Evolutionary conservation across 2,329 filamentous ascomycete species (phyloP).

Genomic region (Colletotrichum sp.): DNA sequence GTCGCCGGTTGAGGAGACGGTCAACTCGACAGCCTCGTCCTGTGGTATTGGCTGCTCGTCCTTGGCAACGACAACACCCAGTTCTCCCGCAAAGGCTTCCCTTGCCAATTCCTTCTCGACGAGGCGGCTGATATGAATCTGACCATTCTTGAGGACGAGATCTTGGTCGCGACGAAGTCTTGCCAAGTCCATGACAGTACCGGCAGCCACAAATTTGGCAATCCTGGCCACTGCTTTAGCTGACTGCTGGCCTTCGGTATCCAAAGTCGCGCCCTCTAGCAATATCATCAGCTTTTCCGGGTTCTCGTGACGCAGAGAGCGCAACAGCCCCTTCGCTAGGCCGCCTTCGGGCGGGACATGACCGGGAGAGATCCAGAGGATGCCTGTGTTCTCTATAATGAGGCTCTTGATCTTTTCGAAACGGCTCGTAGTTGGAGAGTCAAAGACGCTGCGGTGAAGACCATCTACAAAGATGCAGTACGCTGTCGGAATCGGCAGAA

Average conservation of each 20-base stretch:
- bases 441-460: conserved; percentile 25
- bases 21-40: conserved; percentile 26
- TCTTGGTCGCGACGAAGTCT: neutral
- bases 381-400: neutral
- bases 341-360: neutral
- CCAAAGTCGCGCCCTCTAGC: neutral
- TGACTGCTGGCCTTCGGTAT: neutral
- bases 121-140: neutral
- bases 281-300: neutral
- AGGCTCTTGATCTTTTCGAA: conserved; percentile 17
- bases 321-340: neutral
- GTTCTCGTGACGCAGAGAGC: neutral
- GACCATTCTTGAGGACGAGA: neutral
- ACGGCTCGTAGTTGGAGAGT: conserved; percentile 27
- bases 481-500: neutral
- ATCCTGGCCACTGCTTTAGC: neutral
- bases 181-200: neutral
- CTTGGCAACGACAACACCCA: neutral
- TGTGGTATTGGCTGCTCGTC: neutral
- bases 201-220: neutral
- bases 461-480: neutral
- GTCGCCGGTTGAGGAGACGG: conserved; percentile 26
- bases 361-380: neutral
- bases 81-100: neutral
- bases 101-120: neutral